Evolutionary conservation across 2,329 filamentous ascomycete genomes (phyloP).

Genomic region (Talaromyces islandicus): DNA sequence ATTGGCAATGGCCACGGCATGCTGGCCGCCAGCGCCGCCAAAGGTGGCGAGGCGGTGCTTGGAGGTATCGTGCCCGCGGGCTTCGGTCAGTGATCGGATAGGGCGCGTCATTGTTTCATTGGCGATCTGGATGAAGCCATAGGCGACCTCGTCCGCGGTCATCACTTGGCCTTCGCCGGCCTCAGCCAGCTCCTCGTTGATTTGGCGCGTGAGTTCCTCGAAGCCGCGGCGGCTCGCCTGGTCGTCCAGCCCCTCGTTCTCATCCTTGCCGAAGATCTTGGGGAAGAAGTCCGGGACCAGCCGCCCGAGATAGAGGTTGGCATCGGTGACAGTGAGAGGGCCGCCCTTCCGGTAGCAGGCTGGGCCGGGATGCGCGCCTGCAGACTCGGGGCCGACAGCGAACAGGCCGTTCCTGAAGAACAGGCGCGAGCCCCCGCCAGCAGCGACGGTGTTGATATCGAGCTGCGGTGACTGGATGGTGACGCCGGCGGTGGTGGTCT

Average conservation of each 20-base stretch:
- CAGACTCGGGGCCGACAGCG: conserved; percentile 86
- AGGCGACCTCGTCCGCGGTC: conserved; percentile 76
- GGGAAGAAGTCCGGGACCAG: conserved; percentile 90
- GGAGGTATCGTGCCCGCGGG: conserved; percentile 80
- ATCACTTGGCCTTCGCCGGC: conserved; percentile 46
- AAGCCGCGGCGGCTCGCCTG: conserved; percentile 71
- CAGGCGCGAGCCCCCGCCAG: conserved; percentile 69
- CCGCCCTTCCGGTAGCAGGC: conserved; percentile 91
- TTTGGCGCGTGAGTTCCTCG: conserved; percentile 66
- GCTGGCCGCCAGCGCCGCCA: conserved; percentile 83
- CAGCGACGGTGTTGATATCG: conserved; percentile 87
- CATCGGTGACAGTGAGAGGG: conserved; percentile 84
- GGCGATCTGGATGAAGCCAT: conserved; percentile 82
- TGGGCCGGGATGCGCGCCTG: conserved; percentile 83
- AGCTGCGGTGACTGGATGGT: conserved; percentile 84
- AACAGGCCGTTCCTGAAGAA: conserved; percentile 71
- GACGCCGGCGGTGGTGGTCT: conserved; percentile 83
- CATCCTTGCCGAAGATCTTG: conserved; percentile 87
- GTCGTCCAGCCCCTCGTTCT: conserved; percentile 73
- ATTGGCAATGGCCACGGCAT: conserved; percentile 84
- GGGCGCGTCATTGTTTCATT: conserved; percentile 76
- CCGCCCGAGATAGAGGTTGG: conserved; percentile 80
- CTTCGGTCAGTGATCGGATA: conserved; percentile 48
- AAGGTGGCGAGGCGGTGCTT: conserved; percentile 82
- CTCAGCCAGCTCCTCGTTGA: conserved; percentile 69